phyloP scores from a whole-genome alignment of 805 yeast species.

The Saccharomyces cerevisiae region DNA sequence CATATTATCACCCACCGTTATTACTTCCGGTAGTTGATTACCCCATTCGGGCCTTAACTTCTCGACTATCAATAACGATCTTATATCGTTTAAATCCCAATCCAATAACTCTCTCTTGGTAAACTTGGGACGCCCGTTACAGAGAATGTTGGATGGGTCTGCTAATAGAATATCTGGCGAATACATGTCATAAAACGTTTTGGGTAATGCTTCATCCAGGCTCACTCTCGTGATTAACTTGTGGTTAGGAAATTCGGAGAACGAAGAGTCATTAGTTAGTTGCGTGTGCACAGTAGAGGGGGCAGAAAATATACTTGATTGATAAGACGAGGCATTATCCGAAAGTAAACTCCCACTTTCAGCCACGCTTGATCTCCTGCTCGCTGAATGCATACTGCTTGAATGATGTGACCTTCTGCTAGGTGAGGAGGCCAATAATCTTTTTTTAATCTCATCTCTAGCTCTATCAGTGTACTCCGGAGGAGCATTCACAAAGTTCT shows the following conservation, averaged over 20 bases:
- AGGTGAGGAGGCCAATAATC: conserved; percentile 12
- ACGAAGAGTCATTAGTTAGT: background rate
- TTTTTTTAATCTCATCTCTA: conserved; percentile 28
- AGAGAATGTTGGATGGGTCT: conserved; percentile 31
- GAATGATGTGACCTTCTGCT: background rate
- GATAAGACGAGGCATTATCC: conserved; percentile 3
- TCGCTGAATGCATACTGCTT: background rate
- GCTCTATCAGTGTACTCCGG: conserved; percentile 31
- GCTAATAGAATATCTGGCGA: conserved; percentile 38
- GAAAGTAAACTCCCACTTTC: background rate
- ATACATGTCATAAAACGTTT: conserved; percentile 42
- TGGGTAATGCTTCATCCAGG: conserved; percentile 41
- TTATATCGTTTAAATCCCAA: conserved; percentile 58
- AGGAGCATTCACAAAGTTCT: conserved; percentile 29
- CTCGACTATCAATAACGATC: conserved; percentile 49
- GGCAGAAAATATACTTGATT: conserved; percentile 9
- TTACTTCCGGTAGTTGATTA: conserved; percentile 37
- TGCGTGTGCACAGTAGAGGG: background rate
- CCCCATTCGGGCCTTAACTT: conserved; percentile 44
- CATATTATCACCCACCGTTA: background rate
- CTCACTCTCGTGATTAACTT: conserved; percentile 14
- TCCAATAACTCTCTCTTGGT: conserved; percentile 49
- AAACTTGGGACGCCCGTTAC: conserved; percentile 50
- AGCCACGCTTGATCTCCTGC: background rate
- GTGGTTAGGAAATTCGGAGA: background rate